Evolutionary conservation across 495 filamentous ascomycete species (phyloP), one percentile per base, ranked within the genome.

Genomic region (Talaromyces thailandensis): DNA sequence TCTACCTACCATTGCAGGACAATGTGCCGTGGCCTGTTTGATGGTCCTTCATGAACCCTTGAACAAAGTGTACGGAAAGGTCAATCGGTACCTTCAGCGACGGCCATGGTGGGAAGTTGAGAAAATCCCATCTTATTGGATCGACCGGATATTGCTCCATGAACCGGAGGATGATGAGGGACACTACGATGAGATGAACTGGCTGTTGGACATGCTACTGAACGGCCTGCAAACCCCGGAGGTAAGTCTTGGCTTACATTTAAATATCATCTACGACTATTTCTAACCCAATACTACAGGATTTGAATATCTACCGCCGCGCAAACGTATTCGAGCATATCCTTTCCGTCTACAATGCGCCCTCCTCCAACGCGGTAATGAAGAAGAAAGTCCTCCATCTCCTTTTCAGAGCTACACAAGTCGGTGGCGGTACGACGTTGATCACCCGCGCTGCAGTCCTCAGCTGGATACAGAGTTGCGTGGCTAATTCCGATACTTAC

Each of bases 281-380:
- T 1, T 45, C 40, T 45, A 21, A 45, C 40, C 16, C 18, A n/a
- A 4, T 43, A n/a, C 53, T 55, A 18, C 55, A 86, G 75, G 94
- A 98, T 68, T 80, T 97, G 72, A 83, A 88, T 18, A 79, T 94
- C n/a, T 94, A 93, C 73, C 87, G 92, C 60, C 86, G 85, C 56
- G 83, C 88, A 45, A 86, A 87, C 53, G 80, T 95, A 11, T 88
- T 96, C 62, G 92, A 96, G 73, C 83, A 86, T 58, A 68, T 96
- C 24, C 81, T 96, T 45, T 81, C 83, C 2, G 75, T 93, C 52
- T 89, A 88, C 59, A 80, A 77, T 48, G 90, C 88, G 8, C 83
- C 87, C 0, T 86, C 84, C 58, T 77, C 88, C 64, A 75, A 81
- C 23, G 73, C 78, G 14, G 75, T 79, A 16, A 73, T 86, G 21